Evolutionary conservation across 805 yeast genomes (phyloP), one percentile per base, ranked within the genome.

Genomic region (Wickerhamomyces xylosicus): DNA sequence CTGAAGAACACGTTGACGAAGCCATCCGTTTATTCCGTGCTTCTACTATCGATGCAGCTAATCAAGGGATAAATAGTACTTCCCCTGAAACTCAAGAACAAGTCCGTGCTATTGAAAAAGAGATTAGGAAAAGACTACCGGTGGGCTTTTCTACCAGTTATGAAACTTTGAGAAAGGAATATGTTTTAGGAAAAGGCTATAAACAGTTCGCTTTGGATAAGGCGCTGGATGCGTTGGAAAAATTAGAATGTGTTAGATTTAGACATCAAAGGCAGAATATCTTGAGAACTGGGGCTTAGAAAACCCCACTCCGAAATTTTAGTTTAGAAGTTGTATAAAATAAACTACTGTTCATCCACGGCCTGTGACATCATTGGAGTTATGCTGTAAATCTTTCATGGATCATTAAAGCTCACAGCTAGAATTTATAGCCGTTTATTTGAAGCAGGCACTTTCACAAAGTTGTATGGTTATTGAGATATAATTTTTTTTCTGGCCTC

Each of bases 131-230:
- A 61, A 77, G 97, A 59, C 69, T 92, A 47, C 97, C 97, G 14
- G 80, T 92, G 46, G 98, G 98, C 17, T 92, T 95, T 89, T 83
- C 95, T 29, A 87, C 97, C 0, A 79, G 90, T 15, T 85, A 85
- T 58, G 76, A 74, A 47, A 86, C 95, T 4, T 69, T 92, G 41
- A 72, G 85, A 50, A 74, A 81, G 43, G 96, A 90, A 62, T 83
- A 89, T 57, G 85, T 83, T 16, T 79, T 72, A 25, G 71, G 74
- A 31, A 75, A 77, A 37, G 69, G 70, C 41, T 79, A 72, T 48
- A 67, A 79, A 22, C 75, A 76, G 37, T 73, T 74, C 38, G 90
- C 95, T 0, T 65, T 90, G 47, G 95, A 87, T 48, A 79, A 77
- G 54, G 95, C 97, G 0, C 61, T 90, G 43, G 74, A 72, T 58